A percentile compares a stretch with the other conserved stretches of the same genome.
These are phyloP conservation scores for Podospora pseudopauciseta DNA, from an alignment of 495 filamentous ascomycete genomes.

Conservation along the genomic window DNA sequence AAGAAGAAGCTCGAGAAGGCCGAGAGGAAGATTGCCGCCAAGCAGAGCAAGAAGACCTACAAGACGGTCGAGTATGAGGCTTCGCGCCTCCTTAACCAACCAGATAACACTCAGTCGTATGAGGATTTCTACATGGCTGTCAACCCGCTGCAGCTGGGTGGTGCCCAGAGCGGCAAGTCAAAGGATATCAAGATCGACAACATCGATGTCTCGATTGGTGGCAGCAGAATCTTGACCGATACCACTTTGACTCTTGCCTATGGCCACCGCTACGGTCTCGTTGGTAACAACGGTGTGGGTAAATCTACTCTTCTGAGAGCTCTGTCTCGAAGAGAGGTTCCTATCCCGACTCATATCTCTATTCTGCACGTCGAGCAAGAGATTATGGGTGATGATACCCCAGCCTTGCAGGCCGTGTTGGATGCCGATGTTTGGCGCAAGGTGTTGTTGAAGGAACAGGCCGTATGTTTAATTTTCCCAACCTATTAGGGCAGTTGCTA, in stretches of 20 bases:
- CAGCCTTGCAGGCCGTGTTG: constrained; percentile 89
- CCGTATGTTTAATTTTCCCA: constrained; percentile 47
- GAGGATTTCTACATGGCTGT: constrained; percentile 99
- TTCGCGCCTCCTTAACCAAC: constrained; percentile 79
- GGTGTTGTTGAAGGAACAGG: constrained; percentile 85
- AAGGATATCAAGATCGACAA: constrained; percentile 99
- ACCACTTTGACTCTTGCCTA: constrained; percentile 87
- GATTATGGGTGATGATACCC: constrained; percentile 95
- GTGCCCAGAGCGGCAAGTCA: constrained; percentile 70
- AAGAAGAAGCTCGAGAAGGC: constrained; percentile 99
- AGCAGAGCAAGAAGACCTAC: constrained; percentile 97
- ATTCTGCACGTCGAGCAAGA: constrained; percentile 99
- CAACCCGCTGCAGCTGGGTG: constrained; percentile 87
- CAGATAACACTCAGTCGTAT: constrained; percentile 84
- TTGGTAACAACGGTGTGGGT: constrained; percentile 99
- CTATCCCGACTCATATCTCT: constrained; percentile 93
- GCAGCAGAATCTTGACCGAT: constrained; percentile 82
- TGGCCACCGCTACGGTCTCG: constrained; percentile 91
- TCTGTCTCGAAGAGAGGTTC: constrained; percentile 86
- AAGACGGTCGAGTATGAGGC: constrained; percentile 98
- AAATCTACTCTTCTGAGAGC: constrained; percentile 94
- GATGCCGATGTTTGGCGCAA: constrained; percentile 99
- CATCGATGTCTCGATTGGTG: constrained; percentile 89
- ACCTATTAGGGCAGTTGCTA: constrained; percentile 13
- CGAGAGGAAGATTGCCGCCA: constrained; percentile 94